Percentiles rank a stretch among this genome's conserved stretches.
phyloP scores from a whole-genome alignment of 2,329 filamentous ascomycete species.

The Phaeosphaeriaceae sp. region DNA sequence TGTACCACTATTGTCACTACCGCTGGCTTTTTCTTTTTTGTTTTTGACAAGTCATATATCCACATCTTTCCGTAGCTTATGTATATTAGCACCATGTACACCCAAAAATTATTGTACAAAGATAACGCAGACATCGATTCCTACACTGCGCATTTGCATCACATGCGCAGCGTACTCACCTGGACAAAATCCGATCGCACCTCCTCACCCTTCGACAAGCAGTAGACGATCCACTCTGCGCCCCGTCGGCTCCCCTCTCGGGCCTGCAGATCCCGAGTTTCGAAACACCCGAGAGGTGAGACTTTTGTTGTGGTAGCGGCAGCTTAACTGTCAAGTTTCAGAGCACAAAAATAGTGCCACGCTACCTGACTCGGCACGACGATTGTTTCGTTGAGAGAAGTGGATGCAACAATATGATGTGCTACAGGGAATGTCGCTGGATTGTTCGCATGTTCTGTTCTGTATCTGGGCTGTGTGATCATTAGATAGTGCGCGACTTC shows the following conservation, averaged over 20 bases:
- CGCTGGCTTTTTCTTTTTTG: background rate
- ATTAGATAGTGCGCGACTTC: no score
- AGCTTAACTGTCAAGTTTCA: constrained; percentile 5
- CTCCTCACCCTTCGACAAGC: background rate
- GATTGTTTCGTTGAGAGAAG: background rate
- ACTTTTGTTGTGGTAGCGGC: background rate
- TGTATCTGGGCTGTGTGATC: background rate
- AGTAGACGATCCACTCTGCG: background rate
- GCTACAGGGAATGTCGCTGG: background rate
- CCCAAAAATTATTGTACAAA: background rate
- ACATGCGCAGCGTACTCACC: background rate
- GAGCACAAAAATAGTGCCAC: background rate
- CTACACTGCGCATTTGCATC: background rate
- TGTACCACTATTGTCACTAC: background rate
- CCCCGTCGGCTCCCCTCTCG: constrained; percentile 4
- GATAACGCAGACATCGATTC: background rate
- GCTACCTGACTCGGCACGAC: constrained; percentile 1
- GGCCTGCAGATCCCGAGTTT: background rate
- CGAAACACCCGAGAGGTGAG: constrained; percentile 2
- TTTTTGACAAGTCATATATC: background rate
- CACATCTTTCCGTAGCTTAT: background rate
- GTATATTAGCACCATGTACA: background rate
- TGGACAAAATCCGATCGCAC: background rate
- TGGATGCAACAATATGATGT: background rate
- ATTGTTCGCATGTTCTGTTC: background rate